Conservation (phyloP, 139 green algal species). For the Pleodorina starrii region DNA sequence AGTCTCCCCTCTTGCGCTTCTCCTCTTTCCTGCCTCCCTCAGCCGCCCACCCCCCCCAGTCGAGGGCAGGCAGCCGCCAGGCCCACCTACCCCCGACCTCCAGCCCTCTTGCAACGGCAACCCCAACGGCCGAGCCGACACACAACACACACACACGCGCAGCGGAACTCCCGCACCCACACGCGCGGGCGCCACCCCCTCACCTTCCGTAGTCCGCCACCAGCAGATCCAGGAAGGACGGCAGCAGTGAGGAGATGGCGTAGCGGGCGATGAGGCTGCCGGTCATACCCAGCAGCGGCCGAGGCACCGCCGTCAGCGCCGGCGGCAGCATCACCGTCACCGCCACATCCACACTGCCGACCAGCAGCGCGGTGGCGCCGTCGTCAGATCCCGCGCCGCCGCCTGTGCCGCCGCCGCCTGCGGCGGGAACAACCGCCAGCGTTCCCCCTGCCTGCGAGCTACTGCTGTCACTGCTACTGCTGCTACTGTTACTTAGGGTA, state of each 20-base stretch:
- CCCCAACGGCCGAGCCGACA: no score
- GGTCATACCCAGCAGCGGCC: constrained; percentile 58
- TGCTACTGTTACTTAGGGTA: no score
- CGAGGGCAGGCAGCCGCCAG: no score
- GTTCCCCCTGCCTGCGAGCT: background rate
- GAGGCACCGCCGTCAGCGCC: constrained; percentile 58
- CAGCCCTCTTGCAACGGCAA: no score
- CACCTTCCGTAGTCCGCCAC: constrained; percentile 36
- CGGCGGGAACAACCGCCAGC: background rate
- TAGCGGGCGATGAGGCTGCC: constrained; percentile 58
- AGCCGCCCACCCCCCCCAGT: no score
- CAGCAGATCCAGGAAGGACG: constrained; percentile 57
- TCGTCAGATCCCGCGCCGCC: background rate
- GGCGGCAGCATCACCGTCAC: constrained; percentile 60
- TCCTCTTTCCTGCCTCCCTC: no score
- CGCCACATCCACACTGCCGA: constrained; percentile 50
- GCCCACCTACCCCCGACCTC: no score
- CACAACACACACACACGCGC: no score
- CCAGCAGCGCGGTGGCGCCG: background rate
- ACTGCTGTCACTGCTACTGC: constrained; percentile 22
- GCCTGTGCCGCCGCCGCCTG: background rate
- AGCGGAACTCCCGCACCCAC: no score
- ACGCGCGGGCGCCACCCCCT: no score
- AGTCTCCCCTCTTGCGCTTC: no score
- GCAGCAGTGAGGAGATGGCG: constrained; percentile 61